Conservation (phyloP, 148 eudicot species). For the Beta vulgaris region DNA sequence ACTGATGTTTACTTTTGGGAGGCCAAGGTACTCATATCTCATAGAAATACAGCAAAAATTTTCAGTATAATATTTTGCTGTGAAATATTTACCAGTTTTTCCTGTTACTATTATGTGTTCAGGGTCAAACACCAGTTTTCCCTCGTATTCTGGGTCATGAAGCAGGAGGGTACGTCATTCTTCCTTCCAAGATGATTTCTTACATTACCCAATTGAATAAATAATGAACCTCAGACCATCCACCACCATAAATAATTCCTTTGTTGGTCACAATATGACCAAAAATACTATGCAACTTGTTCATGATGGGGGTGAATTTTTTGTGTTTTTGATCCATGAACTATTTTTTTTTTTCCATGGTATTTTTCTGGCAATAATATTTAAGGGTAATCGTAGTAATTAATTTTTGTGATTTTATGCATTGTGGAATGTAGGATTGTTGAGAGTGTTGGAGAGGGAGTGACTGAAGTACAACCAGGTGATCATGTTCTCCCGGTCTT, state of each 20-base stretch:
- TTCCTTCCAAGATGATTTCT: neutral
- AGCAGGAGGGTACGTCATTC: slow-evolving; percentile 53
- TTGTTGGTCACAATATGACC: too few species aligned
- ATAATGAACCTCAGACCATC: too few species aligned
- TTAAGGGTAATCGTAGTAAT: too few species aligned
- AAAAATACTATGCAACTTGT: too few species aligned
- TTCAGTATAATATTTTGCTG: neutral
- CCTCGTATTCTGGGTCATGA: slow-evolving; percentile 69
- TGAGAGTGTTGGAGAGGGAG: slow-evolving; percentile 81
- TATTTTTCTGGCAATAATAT: neutral
- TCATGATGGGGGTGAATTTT: too few species aligned
- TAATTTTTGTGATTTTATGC: neutral
- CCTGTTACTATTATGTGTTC: neutral
- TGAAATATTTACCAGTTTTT: neutral
- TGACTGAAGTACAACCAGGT: slow-evolving; percentile 59
- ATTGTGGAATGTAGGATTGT: slow-evolving; percentile 43
- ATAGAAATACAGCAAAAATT: neutral
- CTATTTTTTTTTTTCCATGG: neutral
- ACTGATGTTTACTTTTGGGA: slow-evolving; percentile 88
- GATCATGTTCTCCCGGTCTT: slow-evolving; percentile 76
- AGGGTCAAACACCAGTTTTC: slow-evolving; percentile 61
- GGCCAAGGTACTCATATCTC: too few species aligned
- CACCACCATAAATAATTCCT: too few species aligned
- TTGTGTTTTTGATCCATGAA: neutral
- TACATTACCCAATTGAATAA: neutral